phyloP scores from a whole-genome alignment of 495 filamentous ascomycete species.

The Podospora anserina region DNA sequence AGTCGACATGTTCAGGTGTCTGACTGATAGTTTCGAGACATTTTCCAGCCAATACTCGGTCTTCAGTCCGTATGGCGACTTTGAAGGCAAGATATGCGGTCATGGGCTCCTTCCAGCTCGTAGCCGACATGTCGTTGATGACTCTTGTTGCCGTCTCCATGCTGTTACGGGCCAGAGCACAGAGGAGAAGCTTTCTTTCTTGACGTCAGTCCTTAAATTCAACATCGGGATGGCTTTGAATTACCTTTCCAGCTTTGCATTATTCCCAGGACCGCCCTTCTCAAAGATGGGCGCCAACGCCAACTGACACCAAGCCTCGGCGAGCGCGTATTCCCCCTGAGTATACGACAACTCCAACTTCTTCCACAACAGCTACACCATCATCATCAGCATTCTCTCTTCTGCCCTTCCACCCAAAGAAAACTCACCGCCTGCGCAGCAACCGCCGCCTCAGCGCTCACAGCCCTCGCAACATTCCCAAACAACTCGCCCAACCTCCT shows the following conservation, averaged over 20 bases:
- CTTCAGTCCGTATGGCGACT: constrained; percentile 58
- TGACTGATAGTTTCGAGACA: constrained; percentile 54
- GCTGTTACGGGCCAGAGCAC: constrained; percentile 57
- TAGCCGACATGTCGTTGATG: constrained; percentile 59
- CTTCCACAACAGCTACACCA: constrained; percentile 72
- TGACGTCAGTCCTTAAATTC: constrained; percentile 11
- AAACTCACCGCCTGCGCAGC: constrained; percentile 64
- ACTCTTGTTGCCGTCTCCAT: constrained; percentile 50
- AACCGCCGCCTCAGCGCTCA: constrained; percentile 58
- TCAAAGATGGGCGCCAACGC: constrained; percentile 64
- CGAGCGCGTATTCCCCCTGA: constrained; percentile 49
- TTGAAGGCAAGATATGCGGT: constrained; percentile 75
- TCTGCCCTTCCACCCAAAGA: not conserved
- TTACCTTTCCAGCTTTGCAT: constrained; percentile 61
- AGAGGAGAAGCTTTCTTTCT: constrained; percentile 66
- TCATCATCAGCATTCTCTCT: constrained; percentile 2
- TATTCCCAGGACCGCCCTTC: constrained; percentile 60
- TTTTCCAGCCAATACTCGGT: constrained; percentile 55
- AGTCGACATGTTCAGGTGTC: constrained; percentile 49
- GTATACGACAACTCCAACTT: constrained; percentile 56
- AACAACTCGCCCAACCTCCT: constrained; percentile 23
- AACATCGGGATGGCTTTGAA: too few species aligned
- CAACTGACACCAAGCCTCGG: constrained; percentile 69
- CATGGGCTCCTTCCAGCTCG: constrained; percentile 54
- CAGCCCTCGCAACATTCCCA: constrained; percentile 28